Evolutionary conservation across 108 stramenopile species (phyloP), one percentile per base, ranked within the genome.

Genomic region (Conticribra guillardii): DNA sequence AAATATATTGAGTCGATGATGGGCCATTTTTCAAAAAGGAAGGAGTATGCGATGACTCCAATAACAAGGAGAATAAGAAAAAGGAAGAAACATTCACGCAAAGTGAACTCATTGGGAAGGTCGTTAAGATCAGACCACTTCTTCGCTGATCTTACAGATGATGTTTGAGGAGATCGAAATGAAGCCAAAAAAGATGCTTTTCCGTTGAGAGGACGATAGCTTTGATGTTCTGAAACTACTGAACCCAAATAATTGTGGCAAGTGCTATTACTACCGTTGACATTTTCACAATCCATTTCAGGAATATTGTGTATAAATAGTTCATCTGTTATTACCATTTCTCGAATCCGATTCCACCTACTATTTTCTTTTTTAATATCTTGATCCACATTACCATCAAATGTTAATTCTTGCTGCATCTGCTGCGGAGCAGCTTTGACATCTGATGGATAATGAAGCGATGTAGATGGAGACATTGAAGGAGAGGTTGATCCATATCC

Each of bases 1-100:
- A 89, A 89, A 32, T 89, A 89, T 22, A 89, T 51, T 16, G 85
- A 74, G 60, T 89, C 88, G 9, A 86, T 53, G 29, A 89, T 65
- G 30, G 81, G 54, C 85, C 85, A 86, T 28, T 59, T 31, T 66
- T 78, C 74, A 45, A 87, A 80, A 2, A 90, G 23, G 24, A 49
- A 64, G 26, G 79, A 69, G 58, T 83, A 89, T 0, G 84, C 83
- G 15, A 84, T 21, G 17, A 82, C 84, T 30, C 88, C 85, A 19
- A 84, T 23, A 0, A 67, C 47, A 17, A 89, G 65, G 18, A 86
- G 82, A 14, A 67, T 28, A 2, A 76, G 23, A 28, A 82, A 56
- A 26, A 74, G 71, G 31, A 82, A 19, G n/a, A 84, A 29, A 28
- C 81, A 81, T 73, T 83, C 81, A n/a, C 68, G 67, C 2, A 89